A percentile compares a stretch with the other conserved stretches of the same genome.
These are phyloP conservation scores for Physcia stellaris DNA, from an alignment of 495 filamentous ascomycete genomes.

Conservation along the genomic window DNA sequence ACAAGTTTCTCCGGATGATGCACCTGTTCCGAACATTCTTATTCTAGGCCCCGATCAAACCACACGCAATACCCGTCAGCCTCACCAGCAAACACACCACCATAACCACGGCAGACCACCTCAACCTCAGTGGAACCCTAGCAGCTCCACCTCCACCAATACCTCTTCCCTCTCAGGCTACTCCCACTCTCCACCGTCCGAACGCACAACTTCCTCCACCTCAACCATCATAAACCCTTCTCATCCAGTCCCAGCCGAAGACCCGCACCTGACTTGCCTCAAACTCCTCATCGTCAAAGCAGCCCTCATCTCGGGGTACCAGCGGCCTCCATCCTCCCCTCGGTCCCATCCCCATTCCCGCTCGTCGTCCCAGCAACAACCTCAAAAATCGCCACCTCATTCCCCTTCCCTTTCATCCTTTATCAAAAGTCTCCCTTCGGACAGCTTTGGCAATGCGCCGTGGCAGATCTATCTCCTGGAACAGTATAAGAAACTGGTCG, in stretches of 20 bases:
- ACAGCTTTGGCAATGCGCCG: conserved; percentile 58
- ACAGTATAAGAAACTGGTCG: conserved; percentile 62
- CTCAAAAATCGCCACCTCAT: too few relatives aligned
- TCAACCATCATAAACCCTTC: conserved; percentile 55
- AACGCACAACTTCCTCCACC: conserved; percentile 49
- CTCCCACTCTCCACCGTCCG: conserved; percentile 56
- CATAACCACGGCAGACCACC: conserved; percentile 17
- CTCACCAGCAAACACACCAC: conserved; percentile 16
- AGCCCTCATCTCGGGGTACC: conserved; percentile 64
- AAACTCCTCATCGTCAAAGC: conserved; percentile 70
- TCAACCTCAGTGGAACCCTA: conserved; percentile 57
- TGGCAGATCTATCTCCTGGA: conserved; percentile 60
- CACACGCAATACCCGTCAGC: conserved; percentile 11
- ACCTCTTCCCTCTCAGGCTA: conserved; percentile 59
- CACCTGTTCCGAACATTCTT: conserved; percentile 67
- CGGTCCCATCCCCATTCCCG: conserved; percentile 26
- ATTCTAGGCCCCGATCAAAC: conserved; percentile 54
- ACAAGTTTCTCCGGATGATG: conserved; percentile 64
- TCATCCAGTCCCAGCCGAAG: too few relatives aligned
- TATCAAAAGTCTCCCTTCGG: conserved; percentile 59
- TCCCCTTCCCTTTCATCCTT: conserved; percentile 45
- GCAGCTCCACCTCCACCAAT: conserved; percentile 52
- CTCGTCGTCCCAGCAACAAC: conserved; percentile 28
- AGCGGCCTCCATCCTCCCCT: conserved; percentile 19
- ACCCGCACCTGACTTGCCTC: conserved; percentile 55